A percentile compares a stretch with the other conserved stretches of the same genome.
Conservation (phyloP, 106 monocot genomes). For the Allium sativum region DNA sequence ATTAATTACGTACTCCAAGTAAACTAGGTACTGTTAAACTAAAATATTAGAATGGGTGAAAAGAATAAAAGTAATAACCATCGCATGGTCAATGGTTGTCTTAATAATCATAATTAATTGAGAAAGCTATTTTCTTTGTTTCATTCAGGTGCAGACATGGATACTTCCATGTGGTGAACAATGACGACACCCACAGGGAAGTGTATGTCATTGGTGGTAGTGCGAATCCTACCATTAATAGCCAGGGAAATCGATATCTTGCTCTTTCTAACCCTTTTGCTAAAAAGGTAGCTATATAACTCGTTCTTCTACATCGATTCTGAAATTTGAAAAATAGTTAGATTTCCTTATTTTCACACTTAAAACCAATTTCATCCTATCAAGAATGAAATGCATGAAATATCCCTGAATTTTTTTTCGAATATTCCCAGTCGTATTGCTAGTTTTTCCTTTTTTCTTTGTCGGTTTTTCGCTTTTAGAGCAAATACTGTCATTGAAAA, state of each 20-base stretch:
- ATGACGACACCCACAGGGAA: slow-evolving; percentile 12
- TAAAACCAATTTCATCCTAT: not conserved
- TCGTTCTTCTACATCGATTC: not conserved
- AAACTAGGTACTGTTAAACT: no score
- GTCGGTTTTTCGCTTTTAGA: no score
- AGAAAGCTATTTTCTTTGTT: not conserved
- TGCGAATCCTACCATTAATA: slow-evolving; percentile 53
- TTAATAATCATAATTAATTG: not conserved
- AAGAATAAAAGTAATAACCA: no score
- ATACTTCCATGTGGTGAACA: slow-evolving; percentile 15
- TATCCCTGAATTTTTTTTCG: no score
- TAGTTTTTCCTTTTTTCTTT: no score
- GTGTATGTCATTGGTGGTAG: slow-evolving; percentile 23
- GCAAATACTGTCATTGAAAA: no score
- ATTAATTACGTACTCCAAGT: no score
- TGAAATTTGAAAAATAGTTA: no score
- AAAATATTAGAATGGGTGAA: no score
- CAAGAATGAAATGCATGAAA: no score
- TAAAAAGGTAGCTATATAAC: slow-evolving; percentile 27
- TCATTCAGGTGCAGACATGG: slow-evolving; percentile 7
- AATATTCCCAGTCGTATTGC: no score
- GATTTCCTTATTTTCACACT: not conserved
- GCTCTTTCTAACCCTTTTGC: slow-evolving; percentile 39
- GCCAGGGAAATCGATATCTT: slow-evolving; percentile 42
- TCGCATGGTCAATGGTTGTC: no score